A percentile compares a stretch with the other conserved stretches of the same genome.
Evolutionary conservation across 2,329 filamentous ascomycete species (phyloP).

Genomic region (Helicocarpus griseus): DNA sequence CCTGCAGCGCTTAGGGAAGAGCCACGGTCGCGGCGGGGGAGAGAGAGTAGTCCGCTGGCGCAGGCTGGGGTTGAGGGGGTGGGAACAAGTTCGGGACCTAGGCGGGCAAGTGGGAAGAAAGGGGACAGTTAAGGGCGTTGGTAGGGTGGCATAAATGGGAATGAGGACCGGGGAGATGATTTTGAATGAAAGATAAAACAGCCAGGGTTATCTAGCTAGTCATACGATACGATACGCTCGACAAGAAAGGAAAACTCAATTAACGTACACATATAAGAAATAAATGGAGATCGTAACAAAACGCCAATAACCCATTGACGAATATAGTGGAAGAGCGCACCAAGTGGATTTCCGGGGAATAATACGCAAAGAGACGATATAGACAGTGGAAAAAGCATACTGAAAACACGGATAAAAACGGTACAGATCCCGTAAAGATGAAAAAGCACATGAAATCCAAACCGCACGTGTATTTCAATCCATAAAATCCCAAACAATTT

Average conservation of each 20-base stretch:
- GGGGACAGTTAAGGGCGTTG: neutral
- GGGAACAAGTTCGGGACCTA: constrained; percentile 18
- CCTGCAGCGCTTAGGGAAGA: constrained; percentile 10
- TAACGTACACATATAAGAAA: neutral
- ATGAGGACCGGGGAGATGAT: neutral
- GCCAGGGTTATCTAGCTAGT: neutral
- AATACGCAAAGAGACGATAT: neutral
- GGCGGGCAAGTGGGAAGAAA: neutral
- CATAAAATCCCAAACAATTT: too few species aligned
- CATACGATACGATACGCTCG: neutral
- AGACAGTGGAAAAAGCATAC: neutral
- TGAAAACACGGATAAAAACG: neutral
- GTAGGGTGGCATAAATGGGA: neutral
- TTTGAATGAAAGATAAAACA: too few species aligned
- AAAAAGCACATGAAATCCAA: too few species aligned
- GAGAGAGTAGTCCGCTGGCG: constrained; percentile 27
- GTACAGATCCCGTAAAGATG: too few species aligned
- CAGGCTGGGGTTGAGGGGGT: constrained; percentile 22
- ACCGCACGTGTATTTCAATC: too few species aligned
- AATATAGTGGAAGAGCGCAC: neutral
- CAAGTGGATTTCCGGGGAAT: constrained; percentile 1
- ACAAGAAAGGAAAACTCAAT: neutral
- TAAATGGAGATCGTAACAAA: neutral
- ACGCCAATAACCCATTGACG: constrained; percentile 1
- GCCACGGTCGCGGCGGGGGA: constrained; percentile 8